Percentiles rank a stretch among this genome's conserved stretches.
These are phyloP conservation scores for Ganoderma sinense DNA, from an alignment of 1,284 basidiomycete genomes.

Conservation along the genomic window DNA sequence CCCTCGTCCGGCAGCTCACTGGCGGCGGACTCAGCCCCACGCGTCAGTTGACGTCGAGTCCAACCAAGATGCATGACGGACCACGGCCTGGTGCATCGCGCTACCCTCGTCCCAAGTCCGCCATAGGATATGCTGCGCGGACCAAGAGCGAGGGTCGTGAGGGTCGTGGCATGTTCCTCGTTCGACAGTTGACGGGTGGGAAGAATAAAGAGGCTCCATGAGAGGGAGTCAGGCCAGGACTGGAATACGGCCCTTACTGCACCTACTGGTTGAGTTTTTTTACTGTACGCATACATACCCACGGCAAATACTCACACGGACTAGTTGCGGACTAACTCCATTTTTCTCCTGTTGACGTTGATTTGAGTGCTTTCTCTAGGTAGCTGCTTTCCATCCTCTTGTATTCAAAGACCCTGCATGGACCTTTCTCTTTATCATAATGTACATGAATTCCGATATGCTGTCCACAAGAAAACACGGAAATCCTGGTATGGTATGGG, in stretches of 20 bases:
- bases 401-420: not conserved
- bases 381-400: not conserved
- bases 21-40: constrained; percentile 73
- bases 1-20: constrained; percentile 64
- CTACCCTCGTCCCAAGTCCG: constrained; percentile 45
- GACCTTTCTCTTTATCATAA: not conserved
- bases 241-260: not conserved
- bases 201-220: constrained; percentile 26
- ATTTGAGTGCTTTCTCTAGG: constrained; percentile 24
- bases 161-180: constrained; percentile 52
- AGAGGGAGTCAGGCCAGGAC: not conserved
- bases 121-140: constrained; percentile 41
- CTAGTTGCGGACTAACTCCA: constrained; percentile 18
- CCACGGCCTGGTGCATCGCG: constrained; percentile 36
- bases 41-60: constrained; percentile 49
- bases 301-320: constrained; percentile 12
- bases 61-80: constrained; percentile 44
- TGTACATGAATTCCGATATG: not conserved
- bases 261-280: not conserved
- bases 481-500: not conserved
- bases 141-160: constrained; percentile 41
- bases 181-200: constrained; percentile 72
- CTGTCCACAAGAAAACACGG: not conserved
- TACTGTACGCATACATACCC: constrained; percentile 19
- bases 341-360: constrained; percentile 11